phyloP scores from a whole-genome alignment of 2,329 filamentous ascomycete species.

The Neocucurbitaria cava region DNA sequence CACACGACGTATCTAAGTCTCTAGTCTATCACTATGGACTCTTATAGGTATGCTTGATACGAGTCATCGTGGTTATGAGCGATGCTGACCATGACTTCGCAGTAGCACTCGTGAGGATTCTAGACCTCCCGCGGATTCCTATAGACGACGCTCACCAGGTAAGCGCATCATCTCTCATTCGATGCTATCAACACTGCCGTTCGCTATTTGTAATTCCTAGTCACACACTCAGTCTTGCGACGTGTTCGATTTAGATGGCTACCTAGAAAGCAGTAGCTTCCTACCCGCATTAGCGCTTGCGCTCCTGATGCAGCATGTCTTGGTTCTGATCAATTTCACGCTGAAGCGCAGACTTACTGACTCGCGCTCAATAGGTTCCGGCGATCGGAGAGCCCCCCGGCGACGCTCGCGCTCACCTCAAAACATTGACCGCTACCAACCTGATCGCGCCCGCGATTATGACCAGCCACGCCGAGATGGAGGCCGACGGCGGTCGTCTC shows the following conservation, averaged over 20 bases:
- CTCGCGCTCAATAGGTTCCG: slow-evolving; percentile 22
- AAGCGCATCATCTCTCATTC: slow-evolving; percentile 42
- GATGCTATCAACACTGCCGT: neutral
- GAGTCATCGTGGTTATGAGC: neutral
- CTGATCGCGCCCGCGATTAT: slow-evolving; percentile 73
- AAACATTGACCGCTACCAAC: slow-evolving; percentile 78
- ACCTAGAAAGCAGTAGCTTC: neutral
- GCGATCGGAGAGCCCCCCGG: slow-evolving; percentile 44
- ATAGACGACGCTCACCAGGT: slow-evolving; percentile 74
- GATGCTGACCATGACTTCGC: slow-evolving; percentile 22
- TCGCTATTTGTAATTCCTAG: neutral
- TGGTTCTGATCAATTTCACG: neutral
- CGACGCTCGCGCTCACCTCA: slow-evolving; percentile 74
- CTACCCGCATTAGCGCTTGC: neutral
- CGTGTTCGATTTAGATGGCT: neutral
- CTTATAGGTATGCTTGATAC: slow-evolving; percentile 43
- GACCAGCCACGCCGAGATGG: slow-evolving; percentile 68
- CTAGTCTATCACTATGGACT: slow-evolving; percentile 40
- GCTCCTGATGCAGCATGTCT: neutral
- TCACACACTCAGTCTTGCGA: neutral
- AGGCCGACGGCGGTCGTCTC: slow-evolving; percentile 65
- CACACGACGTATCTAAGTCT: neutral
- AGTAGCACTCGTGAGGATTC: slow-evolving; percentile 60
- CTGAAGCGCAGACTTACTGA: slow-evolving; percentile 5
- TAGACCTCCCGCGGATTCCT: slow-evolving; percentile 54